Percentiles rank a stretch among this genome's conserved stretches.
phyloP scores from a whole-genome alignment of 2,329 filamentous ascomycete genomes.

The Tolypocladium ophioglossoides region DNA sequence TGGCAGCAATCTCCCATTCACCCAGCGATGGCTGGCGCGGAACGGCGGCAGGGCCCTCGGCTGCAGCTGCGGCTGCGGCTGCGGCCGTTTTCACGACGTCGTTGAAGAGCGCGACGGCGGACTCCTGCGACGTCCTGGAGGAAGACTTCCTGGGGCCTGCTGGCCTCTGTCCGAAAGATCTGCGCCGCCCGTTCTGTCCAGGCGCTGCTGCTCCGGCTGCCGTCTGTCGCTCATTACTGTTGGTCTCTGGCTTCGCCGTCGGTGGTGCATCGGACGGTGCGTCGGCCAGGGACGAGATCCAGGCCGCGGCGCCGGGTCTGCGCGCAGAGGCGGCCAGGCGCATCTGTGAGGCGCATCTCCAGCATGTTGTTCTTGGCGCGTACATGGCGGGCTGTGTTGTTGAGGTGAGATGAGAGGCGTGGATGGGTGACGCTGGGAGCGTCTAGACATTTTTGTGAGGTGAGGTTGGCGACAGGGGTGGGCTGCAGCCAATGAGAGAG shows the following conservation, averaged over 20 bases:
- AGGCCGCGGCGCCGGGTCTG: conserved; percentile 9
- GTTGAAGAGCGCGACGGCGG: conserved; percentile 23
- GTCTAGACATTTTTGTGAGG: background rate
- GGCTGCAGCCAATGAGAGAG: background rate
- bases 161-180: background rate
- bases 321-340: conserved; percentile 8
- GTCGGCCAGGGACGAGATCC: conserved; percentile 14
- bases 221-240: background rate
- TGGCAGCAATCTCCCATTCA: conserved; percentile 20
- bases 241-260: background rate
- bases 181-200: background rate
- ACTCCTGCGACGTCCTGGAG: conserved; percentile 7
- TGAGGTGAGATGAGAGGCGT: background rate
- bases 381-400: conserved; percentile 17
- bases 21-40: conserved; percentile 6
- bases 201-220: background rate
- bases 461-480: background rate
- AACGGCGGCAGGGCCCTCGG: background rate
- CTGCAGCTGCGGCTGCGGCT: background rate
- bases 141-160: background rate
- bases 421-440: background rate
- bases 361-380: conserved; percentile 22
- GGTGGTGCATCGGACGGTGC: conserved; percentile 1
- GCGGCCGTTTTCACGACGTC: conserved; percentile 18
- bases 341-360: conserved; percentile 21